A percentile compares a stretch with the other conserved stretches of the same genome.
phyloP scores from a whole-genome alignment of 148 eudicot species.

The Spergularia marina region DNA sequence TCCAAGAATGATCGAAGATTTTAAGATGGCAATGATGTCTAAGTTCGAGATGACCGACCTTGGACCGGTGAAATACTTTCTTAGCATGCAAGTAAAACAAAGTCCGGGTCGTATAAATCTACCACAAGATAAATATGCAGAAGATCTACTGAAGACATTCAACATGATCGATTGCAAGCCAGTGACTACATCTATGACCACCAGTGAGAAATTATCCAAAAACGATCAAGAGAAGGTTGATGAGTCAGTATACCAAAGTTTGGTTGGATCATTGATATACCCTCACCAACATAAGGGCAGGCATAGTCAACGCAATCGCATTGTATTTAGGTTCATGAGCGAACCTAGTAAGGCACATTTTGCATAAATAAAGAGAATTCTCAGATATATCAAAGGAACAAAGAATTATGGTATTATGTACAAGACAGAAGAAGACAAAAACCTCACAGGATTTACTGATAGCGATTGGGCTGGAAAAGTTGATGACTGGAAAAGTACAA shows the following conservation, averaged over 20 bases:
- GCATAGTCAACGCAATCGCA: neutral
- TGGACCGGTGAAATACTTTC: neutral
- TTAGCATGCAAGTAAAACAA: slow-evolving; percentile 10
- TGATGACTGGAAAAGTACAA: no score
- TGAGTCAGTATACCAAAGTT: neutral
- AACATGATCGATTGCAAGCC: slow-evolving; percentile 1
- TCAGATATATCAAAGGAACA: no score
- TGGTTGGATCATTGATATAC: neutral
- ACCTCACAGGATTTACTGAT: no score
- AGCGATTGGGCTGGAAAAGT: no score
- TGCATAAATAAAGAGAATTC: no score
- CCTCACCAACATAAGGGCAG: neutral
- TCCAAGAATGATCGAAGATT: no score
- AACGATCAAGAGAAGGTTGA: neutral
- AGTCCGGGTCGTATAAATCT: no score
- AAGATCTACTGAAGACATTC: neutral
- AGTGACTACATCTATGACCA: neutral
- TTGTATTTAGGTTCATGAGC: neutral
- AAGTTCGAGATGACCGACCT: no score
- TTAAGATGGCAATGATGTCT: no score
- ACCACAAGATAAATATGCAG: neutral
- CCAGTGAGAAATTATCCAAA: neutral
- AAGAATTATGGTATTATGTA: no score
- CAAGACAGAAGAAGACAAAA: no score
- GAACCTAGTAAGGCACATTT: neutral